These are phyloP conservation scores for Saccharomyces hybrid DNA, from an alignment of 1,139 yeast genomes.

Conservation along the genomic window DNA sequence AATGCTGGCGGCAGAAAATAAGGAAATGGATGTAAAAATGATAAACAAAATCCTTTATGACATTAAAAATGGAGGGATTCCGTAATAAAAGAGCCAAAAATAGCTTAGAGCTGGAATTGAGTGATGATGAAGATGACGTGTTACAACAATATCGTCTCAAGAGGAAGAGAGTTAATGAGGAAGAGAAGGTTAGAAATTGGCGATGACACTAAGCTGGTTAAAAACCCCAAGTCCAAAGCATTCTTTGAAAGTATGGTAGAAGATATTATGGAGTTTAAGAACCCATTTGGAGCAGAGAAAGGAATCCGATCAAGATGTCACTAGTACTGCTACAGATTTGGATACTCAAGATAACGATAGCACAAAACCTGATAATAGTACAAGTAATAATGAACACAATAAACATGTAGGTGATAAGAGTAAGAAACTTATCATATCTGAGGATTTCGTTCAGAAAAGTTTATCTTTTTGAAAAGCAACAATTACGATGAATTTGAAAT, in stretches of 20 bases:
- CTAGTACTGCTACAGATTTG: constrained; percentile 12
- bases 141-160: constrained; percentile 39
- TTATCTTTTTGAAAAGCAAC: constrained; percentile 46
- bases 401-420: constrained; percentile 12
- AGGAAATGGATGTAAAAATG: constrained; percentile 59
- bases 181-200: constrained; percentile 45
- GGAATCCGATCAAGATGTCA: constrained; percentile 11
- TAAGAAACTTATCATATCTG: constrained; percentile 36
- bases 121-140: constrained; percentile 55
- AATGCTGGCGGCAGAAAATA: constrained; percentile 59
- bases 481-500: constrained; percentile 35
- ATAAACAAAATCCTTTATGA: constrained; percentile 74
- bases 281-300: constrained; percentile 13
- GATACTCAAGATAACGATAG: constrained; percentile 19
- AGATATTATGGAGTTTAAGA: constrained; percentile 27
- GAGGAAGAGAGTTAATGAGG: constrained; percentile 49
- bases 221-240: constrained; percentile 58
- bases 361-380: constrained; percentile 11
- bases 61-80: constrained; percentile 73
- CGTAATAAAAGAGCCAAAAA: constrained; percentile 50
- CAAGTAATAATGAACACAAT: constrained; percentile 8
- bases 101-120: constrained; percentile 59
- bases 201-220: constrained; percentile 42
- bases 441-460: constrained; percentile 55
- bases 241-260: constrained; percentile 69